phyloP scores from a whole-genome alignment of 1,139 yeast species.

The Candida mesenterica region DNA sequence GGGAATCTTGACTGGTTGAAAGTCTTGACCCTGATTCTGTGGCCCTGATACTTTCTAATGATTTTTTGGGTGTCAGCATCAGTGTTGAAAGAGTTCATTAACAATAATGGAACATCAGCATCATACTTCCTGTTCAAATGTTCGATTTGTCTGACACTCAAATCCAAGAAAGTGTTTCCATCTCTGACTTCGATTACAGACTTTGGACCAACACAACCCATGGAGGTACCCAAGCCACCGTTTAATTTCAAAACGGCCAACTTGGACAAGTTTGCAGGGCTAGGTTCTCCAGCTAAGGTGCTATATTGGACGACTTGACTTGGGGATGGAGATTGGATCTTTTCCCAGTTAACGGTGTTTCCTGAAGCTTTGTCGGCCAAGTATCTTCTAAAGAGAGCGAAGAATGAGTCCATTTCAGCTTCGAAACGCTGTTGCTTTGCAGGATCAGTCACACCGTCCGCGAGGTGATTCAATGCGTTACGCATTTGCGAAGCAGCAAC shows the following conservation, averaged over 20 bases:
- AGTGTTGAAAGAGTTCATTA: constrained; percentile 98
- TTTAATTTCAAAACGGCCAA: constrained; percentile 93
- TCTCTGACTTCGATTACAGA: constrained; percentile 98
- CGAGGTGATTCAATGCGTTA: constrained; percentile 85
- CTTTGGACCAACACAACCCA: constrained; percentile 99
- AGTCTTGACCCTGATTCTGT: constrained; percentile 91
- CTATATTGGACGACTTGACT: constrained; percentile 86
- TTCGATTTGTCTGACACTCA: constrained; percentile 95
- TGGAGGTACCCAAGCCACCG: constrained; percentile 98
- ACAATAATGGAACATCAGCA: constrained; percentile 90
- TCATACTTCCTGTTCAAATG: constrained; percentile 87
- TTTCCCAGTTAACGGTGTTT: constrained; percentile 87
- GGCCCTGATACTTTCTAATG: constrained; percentile 95
- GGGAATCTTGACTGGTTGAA: constrained; percentile 98
- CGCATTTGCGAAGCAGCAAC: constrained; percentile 98
- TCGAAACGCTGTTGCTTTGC: constrained; percentile 67
- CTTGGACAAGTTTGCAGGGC: constrained; percentile 62
- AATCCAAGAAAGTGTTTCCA: constrained; percentile 93
- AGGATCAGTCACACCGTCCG: constrained; percentile 71
- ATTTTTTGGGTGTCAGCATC: constrained; percentile 94
- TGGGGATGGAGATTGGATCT: constrained; percentile 82
- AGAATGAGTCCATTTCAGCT: constrained; percentile 91
- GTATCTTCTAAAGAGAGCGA: constrained; percentile 90
- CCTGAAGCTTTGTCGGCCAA: constrained; percentile 87
- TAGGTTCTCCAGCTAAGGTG: constrained; percentile 36